A percentile compares a stretch with the other conserved stretches of the same genome.
phyloP scores from a whole-genome alignment of 2,329 filamentous ascomycete species.

The Metarhizium anisopliae region DNA sequence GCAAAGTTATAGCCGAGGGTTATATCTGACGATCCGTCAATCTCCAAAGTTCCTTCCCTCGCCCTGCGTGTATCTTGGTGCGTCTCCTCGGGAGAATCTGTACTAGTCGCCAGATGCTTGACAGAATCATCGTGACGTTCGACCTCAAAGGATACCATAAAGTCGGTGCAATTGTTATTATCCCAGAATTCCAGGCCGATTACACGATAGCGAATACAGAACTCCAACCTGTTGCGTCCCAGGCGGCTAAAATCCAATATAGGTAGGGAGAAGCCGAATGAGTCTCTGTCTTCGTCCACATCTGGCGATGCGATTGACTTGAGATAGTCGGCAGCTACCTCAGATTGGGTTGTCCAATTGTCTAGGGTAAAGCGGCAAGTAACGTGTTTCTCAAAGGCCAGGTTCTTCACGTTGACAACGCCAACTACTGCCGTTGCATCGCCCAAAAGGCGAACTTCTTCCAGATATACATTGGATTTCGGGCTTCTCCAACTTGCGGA shows the following conservation, averaged over 20 bases:
- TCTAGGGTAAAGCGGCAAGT: conserved; percentile 85
- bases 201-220: conserved; percentile 83
- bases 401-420: conserved; percentile 73
- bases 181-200: conserved; percentile 88
- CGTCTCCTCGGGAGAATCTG: background rate
- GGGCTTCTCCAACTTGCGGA: background rate
- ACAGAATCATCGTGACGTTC: background rate
- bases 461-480: background rate
- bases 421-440: conserved; percentile 84
- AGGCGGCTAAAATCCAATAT: conserved; percentile 83
- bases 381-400: conserved; percentile 81
- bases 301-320: background rate
- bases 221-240: conserved; percentile 82
- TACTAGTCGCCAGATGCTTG: background rate
- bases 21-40: background rate
- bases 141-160: background rate
- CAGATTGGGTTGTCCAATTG: conserved; percentile 97
- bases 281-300: conserved; percentile 39
- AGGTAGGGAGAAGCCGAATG: conserved; percentile 91
- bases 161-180: conserved; percentile 80
- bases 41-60: too few relatives aligned
- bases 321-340: conserved; percentile 77
- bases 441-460: background rate
- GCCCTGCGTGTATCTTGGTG: background rate
- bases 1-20: background rate